Evolutionary conservation across 148 eudicot species (phyloP).

Genomic region (Spergularia bocconei): DNA sequence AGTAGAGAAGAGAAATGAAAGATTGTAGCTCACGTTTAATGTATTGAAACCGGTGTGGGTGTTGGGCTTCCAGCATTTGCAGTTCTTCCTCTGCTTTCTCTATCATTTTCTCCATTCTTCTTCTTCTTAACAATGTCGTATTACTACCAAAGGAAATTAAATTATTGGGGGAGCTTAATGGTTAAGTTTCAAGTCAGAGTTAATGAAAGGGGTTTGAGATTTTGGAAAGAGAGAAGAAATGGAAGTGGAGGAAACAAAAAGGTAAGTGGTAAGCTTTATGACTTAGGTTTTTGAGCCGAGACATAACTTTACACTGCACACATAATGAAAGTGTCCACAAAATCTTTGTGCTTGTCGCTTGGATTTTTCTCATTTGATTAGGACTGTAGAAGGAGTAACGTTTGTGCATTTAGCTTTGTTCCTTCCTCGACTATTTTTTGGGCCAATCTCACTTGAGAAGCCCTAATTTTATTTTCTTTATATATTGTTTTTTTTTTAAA

Average conservation of each 20-base stretch:
- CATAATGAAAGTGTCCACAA: no score
- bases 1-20: constrained; percentile 43
- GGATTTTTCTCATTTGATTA: no score
- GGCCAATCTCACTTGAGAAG: no score
- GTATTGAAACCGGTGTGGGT: constrained; percentile 49
- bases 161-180: background rate
- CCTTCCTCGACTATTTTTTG: no score
- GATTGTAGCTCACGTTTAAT: constrained; percentile 59
- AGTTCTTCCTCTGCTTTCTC: constrained; percentile 67
- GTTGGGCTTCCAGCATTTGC: constrained; percentile 45
- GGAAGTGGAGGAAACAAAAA: constrained; percentile 14
- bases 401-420: no score
- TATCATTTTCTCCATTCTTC: constrained; percentile 33
- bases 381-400: no score
- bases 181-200: background rate
- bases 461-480: no score
- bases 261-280: constrained; percentile 15
- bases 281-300: constrained; percentile 18
- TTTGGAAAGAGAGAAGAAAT: constrained; percentile 9
- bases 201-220: background rate
- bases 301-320: no score
- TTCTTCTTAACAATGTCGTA: background rate
- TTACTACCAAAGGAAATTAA: background rate
- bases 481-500: no score
- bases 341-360: no score